A percentile compares a stretch with the other conserved stretches of the same genome.
These are phyloP conservation scores for Panaeolus papilionaceus DNA, from an alignment of 768 basidiomycete species.

Conservation along the genomic window DNA sequence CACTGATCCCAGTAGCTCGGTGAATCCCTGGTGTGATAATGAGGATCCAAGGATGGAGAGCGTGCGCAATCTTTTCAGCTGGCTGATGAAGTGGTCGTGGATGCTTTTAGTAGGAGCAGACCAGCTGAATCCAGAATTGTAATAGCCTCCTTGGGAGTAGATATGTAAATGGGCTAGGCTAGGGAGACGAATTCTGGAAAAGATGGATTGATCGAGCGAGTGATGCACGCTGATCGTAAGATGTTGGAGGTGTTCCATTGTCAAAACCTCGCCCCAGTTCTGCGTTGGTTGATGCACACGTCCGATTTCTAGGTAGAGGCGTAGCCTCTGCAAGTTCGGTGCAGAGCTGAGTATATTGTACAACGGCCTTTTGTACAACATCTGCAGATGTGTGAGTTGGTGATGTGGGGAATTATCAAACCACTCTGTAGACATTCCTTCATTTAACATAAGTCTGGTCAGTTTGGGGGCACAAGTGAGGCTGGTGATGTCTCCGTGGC, in stretches of 20 bases:
- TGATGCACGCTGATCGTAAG: background rate
- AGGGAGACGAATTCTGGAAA: background rate
- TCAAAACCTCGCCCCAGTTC: background rate
- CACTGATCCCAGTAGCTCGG: background rate
- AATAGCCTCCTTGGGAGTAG: background rate
- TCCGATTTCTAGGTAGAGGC: background rate
- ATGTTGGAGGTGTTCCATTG: background rate
- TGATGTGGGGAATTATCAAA: background rate
- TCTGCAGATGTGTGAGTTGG: background rate
- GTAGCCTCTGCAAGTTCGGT: background rate
- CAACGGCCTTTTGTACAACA: background rate
- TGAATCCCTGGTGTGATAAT: background rate
- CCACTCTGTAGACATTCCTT: too few relatives aligned
- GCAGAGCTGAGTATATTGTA: background rate
- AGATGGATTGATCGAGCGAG: background rate
- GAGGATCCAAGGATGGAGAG: background rate
- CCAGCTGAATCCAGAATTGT: background rate
- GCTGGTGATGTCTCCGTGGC: background rate
- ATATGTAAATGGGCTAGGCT: background rate
- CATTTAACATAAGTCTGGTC: background rate
- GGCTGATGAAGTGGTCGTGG: slow-evolving; percentile 1
- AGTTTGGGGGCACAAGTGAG: background rate
- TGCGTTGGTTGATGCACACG: background rate
- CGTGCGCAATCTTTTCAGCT: background rate
- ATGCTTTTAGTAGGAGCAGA: background rate